Evolutionary conservation across 2,329 filamentous ascomycete genomes (phyloP), one percentile per base, ranked within the genome.

Genomic region (Neonectria hederae): DNA sequence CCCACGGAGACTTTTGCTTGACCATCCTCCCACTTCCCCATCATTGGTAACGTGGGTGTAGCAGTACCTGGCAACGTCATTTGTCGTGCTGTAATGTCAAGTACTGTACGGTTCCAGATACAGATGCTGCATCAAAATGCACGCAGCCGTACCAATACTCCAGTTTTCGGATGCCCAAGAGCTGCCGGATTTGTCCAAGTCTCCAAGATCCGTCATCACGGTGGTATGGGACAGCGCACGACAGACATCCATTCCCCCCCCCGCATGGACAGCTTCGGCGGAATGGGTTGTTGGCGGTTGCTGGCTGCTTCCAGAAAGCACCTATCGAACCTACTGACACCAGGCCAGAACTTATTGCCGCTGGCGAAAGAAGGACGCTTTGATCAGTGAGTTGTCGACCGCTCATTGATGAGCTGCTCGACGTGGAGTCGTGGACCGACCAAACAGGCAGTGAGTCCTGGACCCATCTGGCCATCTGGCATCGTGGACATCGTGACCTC

Each of bases 261-360:
- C 58, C 63, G 49, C 45, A 13, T 54, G 13, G 42, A 35, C 57
- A 26, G 17, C 53, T 43, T 17, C 24, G 57, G 56, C 52, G 62
- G 48, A 59, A 65, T 49, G 54, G 52, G 35, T 32, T 35, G 64
- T 58, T 67, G 65, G 51, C 17, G 35, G 14, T 38, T 62, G 67
- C 66, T 73, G 60, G 67, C 52, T 48, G 63, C 53, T 69, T 67
- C 65, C 54, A 72, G 71, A 69, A 65, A 17, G 35, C 52, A 48
- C 54, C 59, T 62, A 49, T 49, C 26, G 45, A 59, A 13, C 45
- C 30, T 32, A 49, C 43, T 46, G 49, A 52, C 53, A 38, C 58
- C 53, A 46, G 63, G 40, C 24, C 54, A 54, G 45, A 28, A 22
- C 35, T 26, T n/a, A 5, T 52, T 62, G 45, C 43, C 35, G 48